A percentile compares a stretch with the other conserved stretches of the same genome.
These are phyloP conservation scores for Talaromyces adpressus DNA, from an alignment of 495 filamentous ascomycete species.

Conservation along the genomic window DNA sequence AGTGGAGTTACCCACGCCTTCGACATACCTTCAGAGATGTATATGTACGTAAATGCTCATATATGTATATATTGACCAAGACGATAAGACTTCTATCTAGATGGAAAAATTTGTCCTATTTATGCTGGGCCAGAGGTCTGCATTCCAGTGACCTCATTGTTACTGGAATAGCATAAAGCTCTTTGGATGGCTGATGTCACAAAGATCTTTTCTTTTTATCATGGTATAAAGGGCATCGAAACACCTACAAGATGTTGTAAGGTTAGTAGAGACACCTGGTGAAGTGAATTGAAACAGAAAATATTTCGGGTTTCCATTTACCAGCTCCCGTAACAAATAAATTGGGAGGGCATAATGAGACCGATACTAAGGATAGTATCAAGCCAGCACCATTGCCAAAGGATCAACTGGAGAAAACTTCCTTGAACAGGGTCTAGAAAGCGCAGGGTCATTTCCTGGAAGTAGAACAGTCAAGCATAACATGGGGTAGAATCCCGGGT, in stretches of 20 bases:
- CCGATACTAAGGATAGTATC: not conserved
- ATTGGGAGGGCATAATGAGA: not conserved
- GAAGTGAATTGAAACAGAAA: not conserved
- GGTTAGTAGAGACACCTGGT: not conserved
- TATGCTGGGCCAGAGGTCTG: not conserved
- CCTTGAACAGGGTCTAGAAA: too few relatives aligned
- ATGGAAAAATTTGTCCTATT: not conserved
- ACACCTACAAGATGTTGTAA: too few relatives aligned
- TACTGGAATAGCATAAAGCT: not conserved
- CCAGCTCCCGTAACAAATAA: not conserved
- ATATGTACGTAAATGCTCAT: not conserved
- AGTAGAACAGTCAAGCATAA: not conserved
- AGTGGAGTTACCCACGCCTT: not conserved
- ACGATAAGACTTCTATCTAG: too few relatives aligned
- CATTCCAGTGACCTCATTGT: not conserved
- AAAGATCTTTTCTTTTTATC: not conserved
- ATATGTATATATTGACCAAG: not conserved
- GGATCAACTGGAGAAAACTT: too few relatives aligned
- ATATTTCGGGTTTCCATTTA: not conserved
- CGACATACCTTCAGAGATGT: not conserved
- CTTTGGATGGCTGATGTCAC: not conserved
- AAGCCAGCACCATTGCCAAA: not conserved
- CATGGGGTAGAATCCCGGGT: conserved; percentile 1
- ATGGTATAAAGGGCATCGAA: not conserved
- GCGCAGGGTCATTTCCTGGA: too few relatives aligned